phyloP scores from a whole-genome alignment of 768 basidiomycete species.

The Tricholoma terreum region DNA sequence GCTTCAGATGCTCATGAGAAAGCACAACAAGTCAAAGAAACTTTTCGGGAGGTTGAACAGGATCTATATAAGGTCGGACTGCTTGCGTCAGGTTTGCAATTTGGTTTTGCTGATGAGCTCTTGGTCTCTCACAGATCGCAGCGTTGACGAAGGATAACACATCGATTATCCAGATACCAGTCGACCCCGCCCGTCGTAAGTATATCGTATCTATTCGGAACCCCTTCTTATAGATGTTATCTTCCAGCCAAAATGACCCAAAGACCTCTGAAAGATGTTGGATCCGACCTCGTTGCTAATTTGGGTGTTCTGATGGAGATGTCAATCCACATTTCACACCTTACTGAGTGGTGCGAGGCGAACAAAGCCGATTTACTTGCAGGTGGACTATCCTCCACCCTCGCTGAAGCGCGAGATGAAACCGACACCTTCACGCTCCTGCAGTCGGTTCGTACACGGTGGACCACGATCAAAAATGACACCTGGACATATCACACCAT shows the following conservation, averaged over 20 bases:
- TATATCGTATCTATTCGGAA: not conserved
- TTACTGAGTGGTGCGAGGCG: constrained; percentile 32
- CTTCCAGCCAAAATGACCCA: constrained; percentile 27
- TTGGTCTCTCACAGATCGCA: constrained; percentile 28
- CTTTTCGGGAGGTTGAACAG: constrained; percentile 33
- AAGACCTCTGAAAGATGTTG: constrained; percentile 35
- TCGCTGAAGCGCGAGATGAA: constrained; percentile 6
- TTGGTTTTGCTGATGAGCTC: not conserved
- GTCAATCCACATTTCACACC: constrained; percentile 21
- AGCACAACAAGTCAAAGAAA: constrained; percentile 23
- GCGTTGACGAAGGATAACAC: constrained; percentile 36
- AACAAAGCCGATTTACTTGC: constrained; percentile 18
- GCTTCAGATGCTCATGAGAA: constrained; percentile 25
- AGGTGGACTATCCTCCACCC: constrained; percentile 2
- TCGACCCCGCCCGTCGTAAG: constrained; percentile 34
- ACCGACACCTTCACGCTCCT: not conserved
- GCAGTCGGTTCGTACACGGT: constrained; percentile 6
- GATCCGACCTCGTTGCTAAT: constrained; percentile 36
- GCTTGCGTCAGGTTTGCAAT: not conserved
- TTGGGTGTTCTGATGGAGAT: constrained; percentile 33
- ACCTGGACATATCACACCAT: constrained; percentile 14
- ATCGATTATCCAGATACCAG: constrained; percentile 30
- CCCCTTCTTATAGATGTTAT: not conserved
- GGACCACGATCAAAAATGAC: constrained; percentile 11
- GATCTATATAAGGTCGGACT: constrained; percentile 34